Evolutionary conservation across 179 eudicot species (phyloP).

Genomic region (Beta lomatogona): DNA sequence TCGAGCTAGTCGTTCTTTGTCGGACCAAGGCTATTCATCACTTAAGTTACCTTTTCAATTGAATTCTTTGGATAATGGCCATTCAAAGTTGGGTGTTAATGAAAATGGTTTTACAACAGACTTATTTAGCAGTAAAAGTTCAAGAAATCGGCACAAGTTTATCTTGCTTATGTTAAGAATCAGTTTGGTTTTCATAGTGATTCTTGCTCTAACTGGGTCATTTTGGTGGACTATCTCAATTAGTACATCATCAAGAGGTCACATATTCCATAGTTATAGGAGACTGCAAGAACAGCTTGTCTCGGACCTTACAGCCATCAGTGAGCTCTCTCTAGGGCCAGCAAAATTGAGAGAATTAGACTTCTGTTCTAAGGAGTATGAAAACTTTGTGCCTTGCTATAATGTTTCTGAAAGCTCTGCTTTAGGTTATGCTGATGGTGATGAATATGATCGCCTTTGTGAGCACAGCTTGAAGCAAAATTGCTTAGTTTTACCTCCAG

Average conservation of each 20-base stretch:
- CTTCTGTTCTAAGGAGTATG: conserved; percentile 64
- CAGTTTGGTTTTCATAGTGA: conserved; percentile 67
- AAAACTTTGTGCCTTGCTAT: conserved; percentile 85
- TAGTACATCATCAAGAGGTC: conserved; percentile 68
- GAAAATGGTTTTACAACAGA: conserved; percentile 71
- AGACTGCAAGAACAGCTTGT: conserved; percentile 86
- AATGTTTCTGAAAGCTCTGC: conserved; percentile 71
- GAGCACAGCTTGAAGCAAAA: conserved; percentile 37
- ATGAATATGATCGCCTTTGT: conserved; percentile 73
- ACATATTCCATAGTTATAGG: conserved; percentile 66
- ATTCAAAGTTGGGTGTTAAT: conserved; percentile 46
- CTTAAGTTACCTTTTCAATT: conserved; percentile 48
- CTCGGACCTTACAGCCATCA: conserved; percentile 76
- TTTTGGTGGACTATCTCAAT: conserved; percentile 92
- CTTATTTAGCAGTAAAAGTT: conserved; percentile 38
- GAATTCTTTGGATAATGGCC: conserved; percentile 45
- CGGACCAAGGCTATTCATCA: conserved; percentile 49
- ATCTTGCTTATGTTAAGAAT: conserved; percentile 61
- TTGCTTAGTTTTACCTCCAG: conserved; percentile 79
- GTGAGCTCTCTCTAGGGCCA: conserved; percentile 79
- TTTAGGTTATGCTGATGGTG: conserved; percentile 48
- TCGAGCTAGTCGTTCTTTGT: conserved; percentile 43
- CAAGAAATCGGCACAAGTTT: conserved; percentile 64
- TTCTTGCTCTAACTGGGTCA: conserved; percentile 81
- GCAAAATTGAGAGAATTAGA: conserved; percentile 71